Base-by-base conservation (phyloP, 805 yeast species). In the Wickerhamiella musiphila region DNA sequence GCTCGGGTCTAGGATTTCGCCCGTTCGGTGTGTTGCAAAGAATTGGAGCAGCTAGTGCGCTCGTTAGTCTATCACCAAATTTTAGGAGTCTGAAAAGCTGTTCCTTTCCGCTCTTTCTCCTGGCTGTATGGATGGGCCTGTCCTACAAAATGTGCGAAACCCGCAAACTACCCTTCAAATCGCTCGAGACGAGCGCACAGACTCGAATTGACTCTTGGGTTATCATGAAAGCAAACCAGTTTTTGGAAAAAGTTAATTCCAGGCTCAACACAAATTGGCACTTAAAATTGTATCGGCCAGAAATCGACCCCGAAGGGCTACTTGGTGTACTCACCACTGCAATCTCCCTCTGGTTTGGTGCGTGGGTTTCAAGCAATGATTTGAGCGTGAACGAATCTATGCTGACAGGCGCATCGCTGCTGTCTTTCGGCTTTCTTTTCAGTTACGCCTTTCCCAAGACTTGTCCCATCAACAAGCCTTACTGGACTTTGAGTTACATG, bases 251-350 rank as follows among this genome's bases (percentile, higher is more conserved):
- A n/a, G n/a, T n/a, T n/a, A n/a, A n/a, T n/a, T 5, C 6, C 18
- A 3, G 11, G 6, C 18, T 24, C 9, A 18, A 18, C 11, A 4
- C 26, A n/a, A 13, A 14, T 11, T n/a, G n/a, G n/a, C 9, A 7
- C 6, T 24, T 24, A 16, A 8, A 10, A 12, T n/a, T 28, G 17
- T 28, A 28, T 23, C 6, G 23, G 3, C 15, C 15, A 2, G 44
- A 40, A 22, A 51, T 45, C 32, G 61, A 56, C 30, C 61, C 61
- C 1, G 60, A 56, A 34, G 60, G 59, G 3, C 32, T 53, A n/a
- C 41, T 57, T 12, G 58, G 60, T 4, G 38, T 52, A 6, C 34
- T 56, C 8, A 52, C 46, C 43, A 52, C 58, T 5, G 39, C 59
- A 0, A 49, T 54, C 2, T 46, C 58, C 6, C 44, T 56, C 43